Percentiles rank a stretch among this genome's conserved stretches.
These are phyloP conservation scores for Juncus inflexus DNA, from an alignment of 176 grass and related monocot species.

Conservation along the genomic window DNA sequence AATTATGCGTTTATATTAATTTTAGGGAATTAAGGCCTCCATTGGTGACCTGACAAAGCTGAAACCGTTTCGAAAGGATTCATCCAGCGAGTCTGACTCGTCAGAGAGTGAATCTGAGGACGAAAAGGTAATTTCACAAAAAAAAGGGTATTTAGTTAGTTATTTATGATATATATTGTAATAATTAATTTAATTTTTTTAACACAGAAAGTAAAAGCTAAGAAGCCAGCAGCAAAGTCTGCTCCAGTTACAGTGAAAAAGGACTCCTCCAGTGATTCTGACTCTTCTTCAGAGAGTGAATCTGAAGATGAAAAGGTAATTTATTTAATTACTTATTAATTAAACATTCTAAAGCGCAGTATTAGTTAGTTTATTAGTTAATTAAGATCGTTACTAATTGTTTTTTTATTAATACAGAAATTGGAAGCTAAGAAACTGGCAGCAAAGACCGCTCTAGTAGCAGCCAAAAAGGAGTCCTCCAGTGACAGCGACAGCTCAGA, in stretches of 20 bases:
- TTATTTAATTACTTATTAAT: not conserved
- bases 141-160: not conserved
- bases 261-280: conserved; percentile 11
- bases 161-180: too few species aligned
- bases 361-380: not conserved
- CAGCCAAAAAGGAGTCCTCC: conserved; percentile 10
- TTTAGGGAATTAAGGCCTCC: too few species aligned
- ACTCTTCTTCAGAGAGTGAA: conserved; percentile 20
- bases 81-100: not conserved
- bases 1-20: too few species aligned
- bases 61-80: conserved; percentile 1
- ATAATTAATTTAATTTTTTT: not conserved
- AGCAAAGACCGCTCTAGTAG: not conserved
- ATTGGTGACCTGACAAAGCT: too few species aligned
- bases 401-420: not conserved
- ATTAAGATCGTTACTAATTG: not conserved
- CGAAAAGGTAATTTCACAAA: conserved; percentile 25
- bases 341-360: not conserved
- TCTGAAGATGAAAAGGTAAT: conserved; percentile 32
- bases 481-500: conserved; percentile 29
- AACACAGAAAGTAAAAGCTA: not conserved
- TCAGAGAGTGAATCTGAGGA: conserved; percentile 32
- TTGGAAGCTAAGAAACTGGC: not conserved
- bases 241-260: conserved; percentile 1
- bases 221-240: conserved; percentile 1